These are phyloP conservation scores for Exophiala sideris DNA, from an alignment of 2,329 filamentous ascomycete species.

Conservation along the genomic window DNA sequence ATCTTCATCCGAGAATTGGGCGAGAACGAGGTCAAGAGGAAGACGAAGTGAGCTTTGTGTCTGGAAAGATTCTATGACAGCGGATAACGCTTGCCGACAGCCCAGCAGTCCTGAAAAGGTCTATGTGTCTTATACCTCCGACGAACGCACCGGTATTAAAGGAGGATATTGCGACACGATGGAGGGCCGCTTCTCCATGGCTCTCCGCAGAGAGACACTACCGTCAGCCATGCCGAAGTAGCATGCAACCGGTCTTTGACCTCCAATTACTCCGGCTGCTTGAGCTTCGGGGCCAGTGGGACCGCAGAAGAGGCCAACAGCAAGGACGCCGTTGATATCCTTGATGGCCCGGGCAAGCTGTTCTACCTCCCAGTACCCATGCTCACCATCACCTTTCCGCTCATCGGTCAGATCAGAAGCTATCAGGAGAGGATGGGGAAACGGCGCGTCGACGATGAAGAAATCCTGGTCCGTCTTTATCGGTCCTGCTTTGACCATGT, in stretches of 20 bases:
- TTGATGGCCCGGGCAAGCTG: slow-evolving; percentile 72
- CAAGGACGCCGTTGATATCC: slow-evolving; percentile 78
- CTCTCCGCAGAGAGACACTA: slow-evolving; percentile 55
- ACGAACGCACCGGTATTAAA: slow-evolving; percentile 20
- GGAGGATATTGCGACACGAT: slow-evolving; percentile 26
- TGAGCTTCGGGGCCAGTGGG: slow-evolving; percentile 70
- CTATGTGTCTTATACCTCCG: slow-evolving; percentile 12
- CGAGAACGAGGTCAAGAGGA: slow-evolving; percentile 84
- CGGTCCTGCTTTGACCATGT: slow-evolving; percentile 75
- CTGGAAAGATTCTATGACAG: no score
- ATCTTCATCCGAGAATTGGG: slow-evolving; percentile 79
- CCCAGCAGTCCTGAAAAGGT: neutral
- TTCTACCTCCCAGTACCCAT: slow-evolving; percentile 76
- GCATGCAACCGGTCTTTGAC: slow-evolving; percentile 86
- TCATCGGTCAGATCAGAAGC: slow-evolving; percentile 51
- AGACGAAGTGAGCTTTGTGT: slow-evolving; percentile 62
- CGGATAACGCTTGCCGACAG: neutral
- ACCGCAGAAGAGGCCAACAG: slow-evolving; percentile 87
- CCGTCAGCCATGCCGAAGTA: slow-evolving; percentile 92
- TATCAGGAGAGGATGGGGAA: slow-evolving; percentile 66
- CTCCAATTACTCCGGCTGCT: slow-evolving; percentile 60
- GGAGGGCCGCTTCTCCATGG: slow-evolving; percentile 32
- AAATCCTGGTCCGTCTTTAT: slow-evolving; percentile 82
- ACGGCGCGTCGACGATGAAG: slow-evolving; percentile 90
- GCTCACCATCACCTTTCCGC: slow-evolving; percentile 53